These are phyloP conservation scores for Anethum foeniculum DNA, from an alignment of 140 eudicot genomes.

Conservation along the genomic window DNA sequence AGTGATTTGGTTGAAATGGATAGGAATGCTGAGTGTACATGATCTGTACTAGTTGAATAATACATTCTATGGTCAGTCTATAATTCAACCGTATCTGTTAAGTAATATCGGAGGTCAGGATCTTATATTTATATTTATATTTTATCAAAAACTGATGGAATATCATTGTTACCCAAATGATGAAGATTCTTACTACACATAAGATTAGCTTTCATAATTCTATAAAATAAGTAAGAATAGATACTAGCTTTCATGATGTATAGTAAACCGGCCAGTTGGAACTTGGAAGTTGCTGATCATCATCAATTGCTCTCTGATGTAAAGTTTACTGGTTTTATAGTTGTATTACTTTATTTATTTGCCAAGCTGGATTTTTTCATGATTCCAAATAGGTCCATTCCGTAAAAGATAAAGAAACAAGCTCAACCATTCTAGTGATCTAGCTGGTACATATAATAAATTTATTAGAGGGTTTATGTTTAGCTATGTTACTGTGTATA, in stretches of 20 bases:
- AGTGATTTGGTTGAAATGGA: neutral
- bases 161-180: no score
- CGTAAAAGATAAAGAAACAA: neutral
- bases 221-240: no score
- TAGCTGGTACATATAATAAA: neutral
- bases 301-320: constrained; percentile 1
- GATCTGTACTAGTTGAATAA: neutral
- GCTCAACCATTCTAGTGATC: neutral
- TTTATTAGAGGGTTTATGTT: neutral
- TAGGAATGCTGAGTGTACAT: constrained; percentile 4
- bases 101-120: no score
- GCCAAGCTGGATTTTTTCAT: neutral
- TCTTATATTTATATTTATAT: no score
- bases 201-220: no score
- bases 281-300: neutral
- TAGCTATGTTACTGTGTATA: neutral
- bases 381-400: neutral
- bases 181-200: no score
- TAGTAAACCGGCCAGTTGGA: neutral
- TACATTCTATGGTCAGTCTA: neutral
- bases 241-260: neutral
- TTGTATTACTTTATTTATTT: neutral
- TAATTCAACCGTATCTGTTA: no score
- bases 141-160: no score
- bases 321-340: neutral